Evolutionary conservation across 2,329 filamentous ascomycete genomes (phyloP), one percentile per base, ranked within the genome.

Genomic region (Colletotrichum sp.): DNA sequence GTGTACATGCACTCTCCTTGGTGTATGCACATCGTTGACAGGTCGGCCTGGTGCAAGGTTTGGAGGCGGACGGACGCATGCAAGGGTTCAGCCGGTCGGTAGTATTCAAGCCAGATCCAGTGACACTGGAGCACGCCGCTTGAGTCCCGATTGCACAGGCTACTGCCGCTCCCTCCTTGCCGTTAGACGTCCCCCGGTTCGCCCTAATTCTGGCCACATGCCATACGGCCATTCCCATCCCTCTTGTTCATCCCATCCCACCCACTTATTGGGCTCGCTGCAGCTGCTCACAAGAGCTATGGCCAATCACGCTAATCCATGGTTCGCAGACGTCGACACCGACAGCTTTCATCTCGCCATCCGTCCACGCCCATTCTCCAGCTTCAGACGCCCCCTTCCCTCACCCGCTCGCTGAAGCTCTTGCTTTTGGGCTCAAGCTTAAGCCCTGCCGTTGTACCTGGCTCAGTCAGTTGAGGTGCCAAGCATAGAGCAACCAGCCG

Each of bases 81-180:
- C 76, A 77, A 77, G 76, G 76, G 76, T 71, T 77, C 76, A 77
- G 76, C 74, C 74, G 74, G 69, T 72, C 74, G 73, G 55, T 64
- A 72, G 70, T 72, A 71, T 64, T 52, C 65, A 75, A 65, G 69
- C 75, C 59, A 76, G 73, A 76, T 77, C 66, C 75, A 75, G 74
- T 75, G 74, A 75, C 71, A 69, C 74, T 75, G 74, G 70, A 68
- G 57, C 60, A 52, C 32, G 61, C 68, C 69, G 73, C 73, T 73
- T 73, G 73, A 68, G 21, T 77, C 69, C 74, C 74, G 69, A 77
- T 77, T 74, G 76, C 74, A 68, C 70, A 65, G 61, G 63, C 60
- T 77, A 77, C 66, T 16, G 34, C 34, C 76, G 71, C 71, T 71
- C 76, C 74, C 74, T 74, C 74, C 74, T 61, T 77, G 71, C 71